Conservation (phyloP, 805 yeast species). For the Saccharomycopsis amapae region DNA sequence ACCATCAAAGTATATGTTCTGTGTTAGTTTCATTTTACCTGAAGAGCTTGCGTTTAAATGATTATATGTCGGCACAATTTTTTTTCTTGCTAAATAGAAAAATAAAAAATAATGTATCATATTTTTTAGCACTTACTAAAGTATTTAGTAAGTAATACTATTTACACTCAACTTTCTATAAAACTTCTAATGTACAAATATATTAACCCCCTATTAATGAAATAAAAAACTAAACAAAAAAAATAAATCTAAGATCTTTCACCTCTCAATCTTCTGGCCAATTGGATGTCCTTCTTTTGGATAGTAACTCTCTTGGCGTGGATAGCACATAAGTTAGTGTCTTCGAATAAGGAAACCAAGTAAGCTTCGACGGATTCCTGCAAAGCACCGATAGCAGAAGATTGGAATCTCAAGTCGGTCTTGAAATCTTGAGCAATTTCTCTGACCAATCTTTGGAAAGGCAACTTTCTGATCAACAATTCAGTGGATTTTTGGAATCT, state of each 20-base stretch:
- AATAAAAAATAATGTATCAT: neutral
- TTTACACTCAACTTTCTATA: neutral
- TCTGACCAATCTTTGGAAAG: constrained; percentile 94
- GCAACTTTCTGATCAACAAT: constrained; percentile 88
- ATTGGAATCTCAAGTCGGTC: constrained; percentile 92
- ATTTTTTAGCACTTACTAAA: neutral
- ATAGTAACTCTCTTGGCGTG: constrained; percentile 99
- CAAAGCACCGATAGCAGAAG: constrained; percentile 94
- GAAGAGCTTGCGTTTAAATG: constrained; percentile 42
- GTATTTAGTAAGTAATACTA: neutral
- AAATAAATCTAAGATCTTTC: constrained; percentile 61
- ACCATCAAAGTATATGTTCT: constrained; percentile 94
- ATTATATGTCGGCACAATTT: neutral
- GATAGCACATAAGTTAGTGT: constrained; percentile 96
- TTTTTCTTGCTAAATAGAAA: neutral
- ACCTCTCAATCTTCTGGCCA: constrained; percentile 97
- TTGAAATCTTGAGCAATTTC: constrained; percentile 94
- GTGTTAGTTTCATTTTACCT: constrained; percentile 74
- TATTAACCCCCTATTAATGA: neutral
- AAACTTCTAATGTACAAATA: constrained; percentile 7
- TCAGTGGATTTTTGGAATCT: constrained; percentile 96
- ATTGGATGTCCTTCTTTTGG: constrained; percentile 96
- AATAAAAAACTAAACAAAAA: neutral
- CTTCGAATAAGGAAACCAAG: constrained; percentile 92
- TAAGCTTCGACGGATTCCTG: constrained; percentile 99